A percentile compares a stretch with the other conserved stretches of the same genome.
These are phyloP conservation scores for Erysimum cheiri DNA, from an alignment of 441 rosid genomes.

Conservation along the genomic window DNA sequence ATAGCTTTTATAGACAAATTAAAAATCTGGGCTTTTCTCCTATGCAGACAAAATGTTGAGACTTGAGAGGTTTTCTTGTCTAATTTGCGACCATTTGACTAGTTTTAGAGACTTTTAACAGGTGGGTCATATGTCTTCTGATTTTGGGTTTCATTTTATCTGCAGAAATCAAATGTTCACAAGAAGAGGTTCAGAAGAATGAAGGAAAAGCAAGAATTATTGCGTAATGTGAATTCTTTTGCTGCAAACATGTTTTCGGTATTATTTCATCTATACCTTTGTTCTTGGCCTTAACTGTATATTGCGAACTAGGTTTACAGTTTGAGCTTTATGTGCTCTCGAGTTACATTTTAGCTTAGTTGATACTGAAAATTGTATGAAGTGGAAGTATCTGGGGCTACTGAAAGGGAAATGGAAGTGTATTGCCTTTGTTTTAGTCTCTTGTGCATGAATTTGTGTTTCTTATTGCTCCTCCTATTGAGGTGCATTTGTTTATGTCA, in stretches of 20 bases:
- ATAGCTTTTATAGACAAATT: slow-evolving; percentile 21
- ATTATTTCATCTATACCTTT: not conserved
- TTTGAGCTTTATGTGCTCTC: slow-evolving; percentile 10
- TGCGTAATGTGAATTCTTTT: slow-evolving; percentile 61
- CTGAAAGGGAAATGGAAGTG: slow-evolving; percentile 1
- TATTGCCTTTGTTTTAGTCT: not conserved
- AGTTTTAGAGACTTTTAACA: not conserved
- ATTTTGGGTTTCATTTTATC: slow-evolving; percentile 21
- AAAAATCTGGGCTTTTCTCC: not conserved
- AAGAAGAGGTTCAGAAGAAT: slow-evolving; percentile 63
- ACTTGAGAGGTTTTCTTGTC: slow-evolving; percentile 9
- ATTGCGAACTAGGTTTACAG: not conserved
- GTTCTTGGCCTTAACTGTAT: not conserved
- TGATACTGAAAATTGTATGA: not conserved
- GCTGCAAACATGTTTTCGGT: slow-evolving; percentile 79
- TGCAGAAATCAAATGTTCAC: slow-evolving; percentile 50
- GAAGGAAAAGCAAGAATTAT: slow-evolving; percentile 58
- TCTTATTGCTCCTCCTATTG: slow-evolving; percentile 10
- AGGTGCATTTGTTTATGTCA: slow-evolving; percentile 11
- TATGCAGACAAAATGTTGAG: slow-evolving; percentile 16
- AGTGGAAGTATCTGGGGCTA: slow-evolving; percentile 4
- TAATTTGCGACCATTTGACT: not conserved
- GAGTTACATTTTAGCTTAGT: slow-evolving; percentile 7
- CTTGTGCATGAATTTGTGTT: slow-evolving; percentile 21
- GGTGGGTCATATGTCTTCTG: not conserved